A percentile compares a stretch with the other conserved stretches of the same genome.
phyloP scores from a whole-genome alignment of 306 rosid genomes.

The Lithocarpus polystachyus region DNA sequence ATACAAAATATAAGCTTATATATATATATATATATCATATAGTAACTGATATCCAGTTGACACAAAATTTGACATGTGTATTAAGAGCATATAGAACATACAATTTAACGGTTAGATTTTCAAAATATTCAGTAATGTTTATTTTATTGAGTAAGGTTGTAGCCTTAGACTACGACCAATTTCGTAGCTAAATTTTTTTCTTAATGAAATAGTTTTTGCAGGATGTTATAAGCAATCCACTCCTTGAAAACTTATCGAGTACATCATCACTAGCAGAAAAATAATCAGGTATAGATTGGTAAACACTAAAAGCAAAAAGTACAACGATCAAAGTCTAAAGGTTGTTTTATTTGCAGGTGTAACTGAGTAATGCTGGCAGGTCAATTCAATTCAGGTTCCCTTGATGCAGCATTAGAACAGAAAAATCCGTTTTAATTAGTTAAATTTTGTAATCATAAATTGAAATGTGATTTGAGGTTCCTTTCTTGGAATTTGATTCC shows the following conservation, averaged over 20 bases:
- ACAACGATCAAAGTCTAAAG: not conserved
- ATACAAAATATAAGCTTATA: too few species aligned
- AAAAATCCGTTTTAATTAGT: not conserved
- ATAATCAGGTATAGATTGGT: constrained; percentile 17
- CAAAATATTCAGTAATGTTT: too few species aligned
- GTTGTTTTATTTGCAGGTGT: constrained; percentile 1
- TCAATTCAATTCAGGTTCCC: not conserved
- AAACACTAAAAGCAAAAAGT: not conserved
- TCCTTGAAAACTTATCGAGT: constrained; percentile 26
- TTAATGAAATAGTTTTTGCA: constrained; percentile 10
- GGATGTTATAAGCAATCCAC: constrained; percentile 63
- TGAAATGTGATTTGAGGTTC: not conserved
- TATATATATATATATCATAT: too few species aligned
- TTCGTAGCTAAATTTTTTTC: too few species aligned
- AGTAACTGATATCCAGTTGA: too few species aligned
- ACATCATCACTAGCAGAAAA: constrained; percentile 31
- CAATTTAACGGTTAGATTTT: too few species aligned
- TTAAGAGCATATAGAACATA: too few species aligned
- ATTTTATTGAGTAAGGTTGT: too few species aligned
- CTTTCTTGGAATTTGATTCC: not conserved
- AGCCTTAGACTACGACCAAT: too few species aligned
- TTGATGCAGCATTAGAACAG: not conserved
- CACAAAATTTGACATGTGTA: too few species aligned
- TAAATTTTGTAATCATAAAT: not conserved
- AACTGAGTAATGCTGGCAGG: not conserved